Conservation (phyloP, 495 filamentous ascomycete genomes). For the Daldinia decipiens region DNA sequence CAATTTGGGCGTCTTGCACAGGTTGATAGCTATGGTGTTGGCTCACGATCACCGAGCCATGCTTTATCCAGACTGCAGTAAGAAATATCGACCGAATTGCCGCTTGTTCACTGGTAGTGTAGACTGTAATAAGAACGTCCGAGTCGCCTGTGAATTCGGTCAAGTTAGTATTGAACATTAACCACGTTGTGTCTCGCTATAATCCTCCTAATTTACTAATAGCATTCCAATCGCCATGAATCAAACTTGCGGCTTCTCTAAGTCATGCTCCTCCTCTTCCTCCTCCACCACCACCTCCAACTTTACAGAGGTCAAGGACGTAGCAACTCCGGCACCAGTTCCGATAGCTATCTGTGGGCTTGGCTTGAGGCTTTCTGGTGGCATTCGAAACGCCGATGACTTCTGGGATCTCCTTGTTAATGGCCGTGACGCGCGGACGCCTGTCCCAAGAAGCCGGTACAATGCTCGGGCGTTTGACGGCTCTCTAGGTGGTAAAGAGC, state of each 20-base stretch:
- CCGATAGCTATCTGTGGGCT: constrained; percentile 63
- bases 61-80: background rate
- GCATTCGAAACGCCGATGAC: constrained; percentile 42
- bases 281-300: background rate
- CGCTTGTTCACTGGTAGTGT: background rate
- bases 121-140: background rate
- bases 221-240: background rate
- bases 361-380: constrained; percentile 60
- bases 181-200: background rate
- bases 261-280: background rate
- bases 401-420: constrained; percentile 59
- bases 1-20: constrained; percentile 28
- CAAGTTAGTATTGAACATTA: background rate
- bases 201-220: background rate
- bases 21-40: constrained; percentile 25
- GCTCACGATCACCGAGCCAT: constrained; percentile 13
- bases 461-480: constrained; percentile 57
- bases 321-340: background rate
- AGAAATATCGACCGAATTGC: background rate
- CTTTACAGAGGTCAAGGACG: background rate
- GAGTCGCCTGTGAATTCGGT: background rate
- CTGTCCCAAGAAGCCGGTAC: constrained; percentile 53
- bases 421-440: constrained; percentile 49
- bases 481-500: constrained; percentile 44
- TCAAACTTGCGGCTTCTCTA: background rate